Base-by-base conservation (phyloP, 371 early-diverging fungal genomes). In the Zopfochytrium polystomum region DNA sequence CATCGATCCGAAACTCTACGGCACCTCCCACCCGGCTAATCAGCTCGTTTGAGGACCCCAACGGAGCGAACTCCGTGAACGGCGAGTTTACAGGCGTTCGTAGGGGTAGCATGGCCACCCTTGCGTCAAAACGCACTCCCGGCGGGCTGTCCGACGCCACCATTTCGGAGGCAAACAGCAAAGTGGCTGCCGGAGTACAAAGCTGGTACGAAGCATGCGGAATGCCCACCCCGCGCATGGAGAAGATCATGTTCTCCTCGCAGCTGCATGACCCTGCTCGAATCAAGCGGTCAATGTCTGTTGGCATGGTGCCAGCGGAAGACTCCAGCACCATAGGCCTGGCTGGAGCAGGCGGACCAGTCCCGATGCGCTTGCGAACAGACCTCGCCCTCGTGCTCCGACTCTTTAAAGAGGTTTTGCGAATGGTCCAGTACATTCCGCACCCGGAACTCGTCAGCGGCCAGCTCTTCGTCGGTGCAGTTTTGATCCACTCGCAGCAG, bases 391-490 rank as follows among this genome's bases (percentile, higher is more conserved):
- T 71, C 6, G 58, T 66, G 18, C n/a, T 68, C 22, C 31, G 58
- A 22, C 52, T 78, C n/a, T 63, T 75, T 25, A 60, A 62, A 46
- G 78, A 77, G 55, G 47, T 73, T 18, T 29, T 78, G 46, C 56
- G 68, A 5, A 49, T 67, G 2, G 49, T 78, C 11, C 71, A 68
- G 33, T 68, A 65, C 38, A 60, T 78, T 33, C 79, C 77, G 3
- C 60, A 66, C 5, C 68, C 73, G 3, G 75, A 73, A 38, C 60
- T 78, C 18, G 60, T 76, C 22, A 55, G 63, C 25, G 77, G 77
- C 2, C 56, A 65, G 30, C 62, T 64, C 18, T 78, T 75, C 48
- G 67, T 76, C 52, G 76, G 76, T 2, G 51, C 63, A 23, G 72
- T 72, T 54, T 48, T 78, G 47, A 62, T 66, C 7, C 74, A 76